A percentile compares a stretch with the other conserved stretches of the same genome.
phyloP scores from a whole-genome alignment of 2,329 filamentous ascomycete genomes.

The Penicillium sp. region DNA sequence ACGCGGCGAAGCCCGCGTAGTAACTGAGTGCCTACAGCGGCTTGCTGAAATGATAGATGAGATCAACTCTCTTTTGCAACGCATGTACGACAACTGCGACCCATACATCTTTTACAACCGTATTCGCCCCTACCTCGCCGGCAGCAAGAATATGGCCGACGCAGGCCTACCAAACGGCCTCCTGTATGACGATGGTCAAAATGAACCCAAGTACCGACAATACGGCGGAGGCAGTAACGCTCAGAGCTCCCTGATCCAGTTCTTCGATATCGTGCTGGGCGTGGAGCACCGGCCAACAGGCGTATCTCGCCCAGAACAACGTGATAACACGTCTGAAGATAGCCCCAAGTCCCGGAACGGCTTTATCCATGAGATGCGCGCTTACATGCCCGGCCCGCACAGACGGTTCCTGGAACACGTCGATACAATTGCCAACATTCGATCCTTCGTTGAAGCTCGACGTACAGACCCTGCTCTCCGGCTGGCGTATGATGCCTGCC shows the following conservation, averaged over 20 bases:
- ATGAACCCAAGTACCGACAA: conserved; percentile 69
- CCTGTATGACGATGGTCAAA: conserved; percentile 78
- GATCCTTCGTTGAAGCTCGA: conserved; percentile 71
- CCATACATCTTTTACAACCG: conserved; percentile 93
- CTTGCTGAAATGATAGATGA: conserved; percentile 90
- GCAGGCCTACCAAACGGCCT: conserved; percentile 87
- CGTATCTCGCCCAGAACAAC: conserved; percentile 50
- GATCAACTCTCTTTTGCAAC: conserved; percentile 72
- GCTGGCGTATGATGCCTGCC: conserved; percentile 85
- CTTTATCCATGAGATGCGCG: conserved; percentile 95
- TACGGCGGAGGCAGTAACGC: conserved; percentile 95
- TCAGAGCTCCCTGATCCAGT: conserved; percentile 94
- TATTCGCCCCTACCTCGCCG: conserved; percentile 92
- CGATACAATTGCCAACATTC: conserved; percentile 78
- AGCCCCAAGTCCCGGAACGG: conserved; percentile 65
- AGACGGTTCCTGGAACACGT: conserved; percentile 85
- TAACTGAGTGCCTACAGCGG: conserved; percentile 72
- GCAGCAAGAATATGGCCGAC: conserved; percentile 96
- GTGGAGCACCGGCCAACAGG: conserved; percentile 90
- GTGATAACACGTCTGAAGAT: conserved; percentile 33
- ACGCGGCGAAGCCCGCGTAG: conserved; percentile 65
- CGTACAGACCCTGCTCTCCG: conserved; percentile 64
- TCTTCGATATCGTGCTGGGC: conserved; percentile 90
- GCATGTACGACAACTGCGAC: conserved; percentile 95
- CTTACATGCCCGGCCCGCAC: conserved; percentile 94